Evolutionary conservation across 2,329 filamentous ascomycete species (phyloP).

Genomic region (Rhynchosporium agropyri): DNA sequence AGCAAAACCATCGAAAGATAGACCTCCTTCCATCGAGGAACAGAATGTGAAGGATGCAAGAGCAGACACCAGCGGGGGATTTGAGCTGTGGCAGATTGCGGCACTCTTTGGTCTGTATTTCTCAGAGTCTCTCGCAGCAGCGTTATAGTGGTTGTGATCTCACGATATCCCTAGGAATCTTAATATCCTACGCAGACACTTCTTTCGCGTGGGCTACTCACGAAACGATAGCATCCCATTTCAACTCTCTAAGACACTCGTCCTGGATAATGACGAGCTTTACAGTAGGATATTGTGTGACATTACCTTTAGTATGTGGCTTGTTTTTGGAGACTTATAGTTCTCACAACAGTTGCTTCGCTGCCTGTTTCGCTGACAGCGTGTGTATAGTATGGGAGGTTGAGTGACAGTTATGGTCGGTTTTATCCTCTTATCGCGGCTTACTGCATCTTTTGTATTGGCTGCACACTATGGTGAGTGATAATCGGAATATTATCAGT

Average conservation of each 20-base stretch:
- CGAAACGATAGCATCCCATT: slow-evolving; percentile 32
- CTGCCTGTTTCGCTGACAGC: not conserved
- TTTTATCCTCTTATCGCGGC: slow-evolving; percentile 50
- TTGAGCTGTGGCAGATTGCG: slow-evolving; percentile 26
- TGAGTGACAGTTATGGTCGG: slow-evolving; percentile 60
- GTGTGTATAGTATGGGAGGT: slow-evolving; percentile 42
- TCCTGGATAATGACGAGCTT: slow-evolving; percentile 36
- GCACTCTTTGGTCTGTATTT: slow-evolving; percentile 23
- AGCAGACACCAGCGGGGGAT: slow-evolving; percentile 7
- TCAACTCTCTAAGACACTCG: slow-evolving; percentile 28
- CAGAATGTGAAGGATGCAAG: not conserved
- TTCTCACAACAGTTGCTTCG: too few relatives aligned
- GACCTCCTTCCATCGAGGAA: too few relatives aligned
- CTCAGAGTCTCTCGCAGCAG: not conserved
- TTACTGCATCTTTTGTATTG: slow-evolving; percentile 49
- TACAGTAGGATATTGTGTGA: slow-evolving; percentile 32
- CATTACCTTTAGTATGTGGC: slow-evolving; percentile 27
- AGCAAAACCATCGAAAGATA: slow-evolving; percentile 15
- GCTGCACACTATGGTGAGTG: slow-evolving; percentile 44
- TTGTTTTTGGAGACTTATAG: not conserved
- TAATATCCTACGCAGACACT: slow-evolving; percentile 30
- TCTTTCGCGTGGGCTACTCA: slow-evolving; percentile 33
- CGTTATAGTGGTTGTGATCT: slow-evolving; percentile 17
- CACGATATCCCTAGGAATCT: slow-evolving; percentile 27
- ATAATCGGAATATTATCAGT: not conserved